phyloP scores from a whole-genome alignment of 2,329 filamentous ascomycete genomes.

The Mycosphaerella sp. region DNA sequence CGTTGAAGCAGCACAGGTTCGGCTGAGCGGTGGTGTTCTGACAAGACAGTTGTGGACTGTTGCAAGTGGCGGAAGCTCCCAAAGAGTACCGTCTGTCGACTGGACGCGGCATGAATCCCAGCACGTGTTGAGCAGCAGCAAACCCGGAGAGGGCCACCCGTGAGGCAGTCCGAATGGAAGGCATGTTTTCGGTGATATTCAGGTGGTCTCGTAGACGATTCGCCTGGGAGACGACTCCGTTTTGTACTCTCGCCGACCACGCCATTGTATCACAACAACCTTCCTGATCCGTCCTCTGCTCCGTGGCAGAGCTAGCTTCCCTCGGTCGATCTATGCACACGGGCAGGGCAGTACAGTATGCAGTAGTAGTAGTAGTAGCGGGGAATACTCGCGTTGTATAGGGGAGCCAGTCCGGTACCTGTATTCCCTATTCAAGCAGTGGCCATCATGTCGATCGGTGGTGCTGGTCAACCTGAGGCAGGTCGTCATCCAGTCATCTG shows the following conservation, averaged over 20 bases:
- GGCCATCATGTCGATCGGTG: conserved; percentile 4
- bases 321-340: neutral
- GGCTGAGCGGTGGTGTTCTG: conserved; percentile 54
- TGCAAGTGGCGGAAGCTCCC: conserved; percentile 27
- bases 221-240: conserved; percentile 6
- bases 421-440: neutral
- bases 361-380: neutral
- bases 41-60: conserved; percentile 52
- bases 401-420: neutral
- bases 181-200: conserved; percentile 26
- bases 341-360: too few species aligned
- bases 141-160: conserved; percentile 27
- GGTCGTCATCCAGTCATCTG: conserved; percentile 5
- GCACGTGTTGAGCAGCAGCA: conserved; percentile 25
- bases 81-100: conserved; percentile 7
- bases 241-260: conserved; percentile 11
- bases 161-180: conserved; percentile 25
- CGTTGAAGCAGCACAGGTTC: conserved; percentile 68
- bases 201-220: neutral
- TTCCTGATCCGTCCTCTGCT: conserved; percentile 6
- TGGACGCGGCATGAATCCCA: conserved; percentile 20
- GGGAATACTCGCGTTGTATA: conserved; percentile 5
- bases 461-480: conserved; percentile 7
- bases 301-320: neutral
- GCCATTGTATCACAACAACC: conserved; percentile 9